These are phyloP conservation scores for Microascus cirrosus DNA, from an alignment of 2,329 filamentous ascomycete genomes.

Conservation along the genomic window DNA sequence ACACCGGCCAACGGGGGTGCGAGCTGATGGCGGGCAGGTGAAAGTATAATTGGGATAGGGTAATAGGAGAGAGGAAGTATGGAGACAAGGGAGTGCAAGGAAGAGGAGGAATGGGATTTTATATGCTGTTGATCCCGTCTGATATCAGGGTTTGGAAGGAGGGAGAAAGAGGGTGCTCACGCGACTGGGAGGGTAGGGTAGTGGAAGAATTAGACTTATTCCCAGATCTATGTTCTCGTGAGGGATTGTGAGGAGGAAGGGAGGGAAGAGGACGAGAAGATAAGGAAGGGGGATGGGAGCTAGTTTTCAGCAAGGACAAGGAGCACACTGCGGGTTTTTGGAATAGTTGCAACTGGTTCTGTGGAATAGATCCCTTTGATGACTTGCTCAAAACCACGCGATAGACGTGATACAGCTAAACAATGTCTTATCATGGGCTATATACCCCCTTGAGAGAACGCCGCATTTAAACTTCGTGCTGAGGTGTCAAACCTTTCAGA, in stretches of 20 bases:
- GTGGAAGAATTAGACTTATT: neutral
- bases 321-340: neutral
- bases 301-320: neutral
- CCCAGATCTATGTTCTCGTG: neutral
- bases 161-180: neutral
- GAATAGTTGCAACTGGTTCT: too few relatives aligned
- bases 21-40: neutral
- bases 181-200: neutral
- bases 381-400: too few relatives aligned
- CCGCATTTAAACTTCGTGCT: too few relatives aligned
- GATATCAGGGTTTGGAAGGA: neutral
- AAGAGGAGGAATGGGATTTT: neutral
- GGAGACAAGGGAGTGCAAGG: neutral
- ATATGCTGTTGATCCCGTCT: neutral
- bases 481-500: too few relatives aligned
- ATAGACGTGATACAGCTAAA: too few relatives aligned
- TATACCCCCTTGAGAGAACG: too few relatives aligned
- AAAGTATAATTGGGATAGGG: neutral
- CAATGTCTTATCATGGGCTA: too few relatives aligned
- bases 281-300: neutral
- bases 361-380: too few relatives aligned
- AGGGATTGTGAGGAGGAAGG: neutral
- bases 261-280: neutral
- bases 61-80: neutral
- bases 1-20: constrained; percentile 4